Evolutionary conservation across 1,284 basidiomycete genomes (phyloP), one percentile per base, ranked within the genome.

Genomic region (Phellinidium pouzarii): DNA sequence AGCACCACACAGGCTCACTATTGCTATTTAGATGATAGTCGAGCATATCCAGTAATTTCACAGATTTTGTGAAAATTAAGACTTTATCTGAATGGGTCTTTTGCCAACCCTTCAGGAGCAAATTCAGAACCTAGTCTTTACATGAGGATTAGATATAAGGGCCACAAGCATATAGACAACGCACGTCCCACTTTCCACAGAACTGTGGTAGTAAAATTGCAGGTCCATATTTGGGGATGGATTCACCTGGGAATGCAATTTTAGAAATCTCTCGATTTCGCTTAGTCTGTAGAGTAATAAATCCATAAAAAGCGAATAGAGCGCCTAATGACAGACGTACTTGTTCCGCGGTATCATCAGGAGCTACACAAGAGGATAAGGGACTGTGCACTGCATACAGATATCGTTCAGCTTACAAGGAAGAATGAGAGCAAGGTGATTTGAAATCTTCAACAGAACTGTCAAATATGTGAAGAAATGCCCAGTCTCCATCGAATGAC

Each of bases 181-280:
- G 54, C 57, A 87, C 87, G 59, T 71, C 68, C 90, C 90, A 94
- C 68, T 94, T 94, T 2, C 91, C 92, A 60, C 91, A 94, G 54
- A 81, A 81, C 37, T 77, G 67, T 0, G 79, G 69, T 36, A 76
- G 66, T 59, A 87, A 68, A 66, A 84, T 78, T 0, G 83, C 77
- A 14, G 74, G 69, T 1, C 74, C 80, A 53, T 79, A 84, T 58
- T 77, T 82, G 0, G 84, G 87, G 20, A 76, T 61, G 34, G 71
- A 48, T 36, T 73, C 72, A 1, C 76, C 66, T 0, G 77, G 75
- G 62, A 87, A 88, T 1, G 74, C 78, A 4, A 80, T 61, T 26
- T 74, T 70, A 0, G 79, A 69, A 7, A 87, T 67, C 52, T 78
- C 75, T 4, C 82, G 74, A 62, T 87, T 80, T 3, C 84, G 75